Evolutionary conservation across 352 stramenopile genomes (phyloP).

Genomic region (Phytophthora cryptogea): DNA sequence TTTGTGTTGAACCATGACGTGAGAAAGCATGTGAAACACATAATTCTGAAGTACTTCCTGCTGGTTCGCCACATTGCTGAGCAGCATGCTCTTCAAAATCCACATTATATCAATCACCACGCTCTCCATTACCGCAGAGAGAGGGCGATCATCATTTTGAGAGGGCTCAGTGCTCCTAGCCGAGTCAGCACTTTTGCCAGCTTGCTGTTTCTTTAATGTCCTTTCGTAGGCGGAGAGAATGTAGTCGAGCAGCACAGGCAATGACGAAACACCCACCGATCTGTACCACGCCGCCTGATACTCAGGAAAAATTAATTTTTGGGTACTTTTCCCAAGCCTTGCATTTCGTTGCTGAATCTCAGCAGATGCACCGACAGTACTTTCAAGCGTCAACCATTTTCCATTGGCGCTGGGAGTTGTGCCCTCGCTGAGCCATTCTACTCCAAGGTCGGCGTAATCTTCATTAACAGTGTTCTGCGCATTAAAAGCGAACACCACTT

Average conservation of each 20-base stretch:
- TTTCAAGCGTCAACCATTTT: conserved; percentile 75
- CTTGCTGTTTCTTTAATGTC: conserved; percentile 10
- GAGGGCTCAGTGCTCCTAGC: not conserved
- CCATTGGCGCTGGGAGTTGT: conserved; percentile 39
- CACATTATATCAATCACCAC: conserved; percentile 67
- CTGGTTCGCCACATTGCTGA: conserved; percentile 57
- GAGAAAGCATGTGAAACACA: conserved; percentile 64
- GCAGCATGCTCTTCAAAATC: conserved; percentile 70
- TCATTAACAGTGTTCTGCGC: conserved; percentile 61
- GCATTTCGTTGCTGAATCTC: conserved; percentile 82
- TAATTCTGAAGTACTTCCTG: conserved; percentile 64
- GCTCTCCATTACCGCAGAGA: conserved; percentile 44
- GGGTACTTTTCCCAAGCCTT: conserved; percentile 57
- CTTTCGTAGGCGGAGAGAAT: conserved; percentile 58
- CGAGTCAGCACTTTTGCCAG: conserved; percentile 1
- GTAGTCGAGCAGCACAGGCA: conserved; percentile 69
- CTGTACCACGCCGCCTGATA: conserved; percentile 57
- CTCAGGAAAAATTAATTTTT: conserved; percentile 49
- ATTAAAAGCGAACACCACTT: conserved; percentile 80
- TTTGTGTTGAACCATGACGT: conserved; percentile 61
- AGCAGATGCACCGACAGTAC: conserved; percentile 49
- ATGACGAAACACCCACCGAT: conserved; percentile 52
- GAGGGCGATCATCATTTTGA: conserved; percentile 3
- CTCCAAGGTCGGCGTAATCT: conserved; percentile 60
- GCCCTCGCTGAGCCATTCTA: conserved; percentile 79